Evolutionary conservation across 768 basidiomycete genomes (phyloP), one percentile per base, ranked within the genome.

Genomic region (Psilocybe sp.): DNA sequence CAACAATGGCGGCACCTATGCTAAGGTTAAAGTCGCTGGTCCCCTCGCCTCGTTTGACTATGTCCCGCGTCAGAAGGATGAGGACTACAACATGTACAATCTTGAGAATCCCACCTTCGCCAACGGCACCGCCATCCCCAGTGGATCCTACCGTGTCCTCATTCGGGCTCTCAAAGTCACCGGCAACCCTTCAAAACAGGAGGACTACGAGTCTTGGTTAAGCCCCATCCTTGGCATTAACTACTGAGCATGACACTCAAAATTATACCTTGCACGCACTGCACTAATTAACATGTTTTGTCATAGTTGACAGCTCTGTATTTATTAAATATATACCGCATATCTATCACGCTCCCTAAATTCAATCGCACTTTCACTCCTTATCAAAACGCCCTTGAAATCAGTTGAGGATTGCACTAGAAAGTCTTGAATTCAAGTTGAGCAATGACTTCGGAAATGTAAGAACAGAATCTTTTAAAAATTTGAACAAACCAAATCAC

Each of bases 141-240:
- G 70, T 40, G 74, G 76, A 2, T 47, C 49, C n/a, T 76, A 74
- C 56, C 65, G 66, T 39, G 16, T 74, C 31, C 65, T 76, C n/a
- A 34, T 76, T 2, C 67, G 73, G 12, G 69, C 69, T 1, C 55
- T 76, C 40, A 64, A 52, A 36, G 74, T 75, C 10, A 74, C 74
- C 3, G 75, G 74, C 2, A 54, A 76, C 53, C 55, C 69, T 12
- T 59, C 46, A 12, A 66, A 60, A 12, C 67, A 74, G 49, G 64
- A 63, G 33, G 74, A 76, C 54, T 76, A 69, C 47, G 74, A 78
- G 46, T 69, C 67, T 44, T 78, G 69, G 69, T 57, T 75, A 52
- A 73, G 74, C 45, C 72, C 73, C 8, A 63, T 75, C 52, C 53
- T 69, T 77, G 49, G 82, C 75, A 63, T 81, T 11, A 16, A 50